These are phyloP conservation scores for Claviceps maximensis DNA, from an alignment of 2,329 filamentous ascomycete genomes.

Conservation along the genomic window DNA sequence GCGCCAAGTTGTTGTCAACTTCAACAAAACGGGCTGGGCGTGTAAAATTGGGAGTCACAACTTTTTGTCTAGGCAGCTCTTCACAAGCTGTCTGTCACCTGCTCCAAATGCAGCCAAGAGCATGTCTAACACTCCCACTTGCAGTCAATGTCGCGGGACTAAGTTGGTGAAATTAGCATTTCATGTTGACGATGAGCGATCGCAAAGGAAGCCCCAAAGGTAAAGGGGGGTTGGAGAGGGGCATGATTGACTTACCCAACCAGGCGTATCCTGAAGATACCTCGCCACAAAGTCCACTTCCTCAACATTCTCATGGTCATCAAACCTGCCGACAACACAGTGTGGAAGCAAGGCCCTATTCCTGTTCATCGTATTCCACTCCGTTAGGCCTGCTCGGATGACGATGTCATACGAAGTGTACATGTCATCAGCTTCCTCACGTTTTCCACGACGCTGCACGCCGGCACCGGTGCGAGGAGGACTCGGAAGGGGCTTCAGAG, in stretches of 20 bases:
- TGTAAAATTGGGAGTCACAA: too few species aligned
- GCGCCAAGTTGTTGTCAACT: too few species aligned
- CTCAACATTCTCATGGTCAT: neutral
- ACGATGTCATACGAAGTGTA: neutral
- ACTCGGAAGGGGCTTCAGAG: neutral
- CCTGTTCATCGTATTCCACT: neutral
- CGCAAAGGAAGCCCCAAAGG: too few species aligned
- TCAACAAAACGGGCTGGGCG: too few species aligned
- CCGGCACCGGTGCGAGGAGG: neutral
- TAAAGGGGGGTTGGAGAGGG: too few species aligned
- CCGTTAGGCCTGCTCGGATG: neutral
- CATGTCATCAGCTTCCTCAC: neutral
- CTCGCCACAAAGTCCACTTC: neutral
- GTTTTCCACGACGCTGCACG: too few species aligned
- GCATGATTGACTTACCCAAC: neutral
- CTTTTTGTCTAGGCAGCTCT: too few species aligned
- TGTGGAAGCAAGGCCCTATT: neutral
- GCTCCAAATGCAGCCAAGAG: too few species aligned
- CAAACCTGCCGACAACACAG: neutral
- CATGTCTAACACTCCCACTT: slow-evolving; percentile 7
- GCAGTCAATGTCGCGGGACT: neutral
- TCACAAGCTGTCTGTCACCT: neutral
- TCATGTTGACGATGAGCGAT: neutral
- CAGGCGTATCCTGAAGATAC: neutral
- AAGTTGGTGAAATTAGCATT: neutral